These are phyloP conservation scores for Penicillium flavigenum DNA, from an alignment of 495 filamentous ascomycete species.

Conservation along the genomic window DNA sequence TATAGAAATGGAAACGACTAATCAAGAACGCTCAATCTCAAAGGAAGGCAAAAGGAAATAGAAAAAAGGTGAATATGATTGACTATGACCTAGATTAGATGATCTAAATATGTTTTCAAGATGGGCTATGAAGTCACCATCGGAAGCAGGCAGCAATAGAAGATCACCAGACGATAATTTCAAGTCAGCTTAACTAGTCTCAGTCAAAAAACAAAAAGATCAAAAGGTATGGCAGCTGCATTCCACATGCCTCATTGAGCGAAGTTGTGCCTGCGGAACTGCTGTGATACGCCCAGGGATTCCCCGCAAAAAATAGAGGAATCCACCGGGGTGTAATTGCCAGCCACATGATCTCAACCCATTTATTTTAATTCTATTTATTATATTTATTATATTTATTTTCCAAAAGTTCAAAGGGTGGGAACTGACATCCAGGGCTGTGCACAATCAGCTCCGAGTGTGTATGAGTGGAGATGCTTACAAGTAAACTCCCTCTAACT, in stretches of 20 bases:
- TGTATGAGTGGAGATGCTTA: constrained; percentile 5
- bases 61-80: constrained; percentile 17
- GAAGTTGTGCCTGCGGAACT: constrained; percentile 19
- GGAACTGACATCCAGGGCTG: constrained; percentile 10
- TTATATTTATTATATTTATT: neutral
- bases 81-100: constrained; percentile 9
- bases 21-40: constrained; percentile 1
- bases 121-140: constrained; percentile 18
- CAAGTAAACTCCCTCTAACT: constrained; percentile 5
- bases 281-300: constrained; percentile 35
- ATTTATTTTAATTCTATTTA: neutral
- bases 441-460: constrained; percentile 10
- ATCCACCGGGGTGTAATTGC: constrained; percentile 15
- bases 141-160: constrained; percentile 16
- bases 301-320: constrained; percentile 30
- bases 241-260: constrained; percentile 30
- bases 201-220: constrained; percentile 15
- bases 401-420: neutral
- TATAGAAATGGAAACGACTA: constrained; percentile 1
- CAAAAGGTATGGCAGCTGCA: constrained; percentile 19
- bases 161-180: constrained; percentile 16
- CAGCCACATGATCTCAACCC: constrained; percentile 14
- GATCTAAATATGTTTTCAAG: constrained; percentile 17
- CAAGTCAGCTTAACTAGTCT: constrained; percentile 19
- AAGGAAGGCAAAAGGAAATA: constrained; percentile 17